phyloP scores from a whole-genome alignment of 2,329 filamentous ascomycete species.

The Beauveria sp. region DNA sequence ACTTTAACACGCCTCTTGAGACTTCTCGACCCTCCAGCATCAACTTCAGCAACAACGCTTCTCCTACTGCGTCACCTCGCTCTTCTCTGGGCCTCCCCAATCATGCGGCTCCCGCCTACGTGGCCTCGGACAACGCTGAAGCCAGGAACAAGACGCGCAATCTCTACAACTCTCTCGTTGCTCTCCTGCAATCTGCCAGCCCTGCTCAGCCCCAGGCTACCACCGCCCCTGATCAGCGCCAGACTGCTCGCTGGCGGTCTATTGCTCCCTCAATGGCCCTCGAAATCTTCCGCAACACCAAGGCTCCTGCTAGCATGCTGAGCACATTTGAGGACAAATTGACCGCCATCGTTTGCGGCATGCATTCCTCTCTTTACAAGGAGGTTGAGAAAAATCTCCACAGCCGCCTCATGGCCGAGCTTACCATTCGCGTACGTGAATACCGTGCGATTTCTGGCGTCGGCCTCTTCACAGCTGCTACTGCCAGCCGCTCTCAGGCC shows the following conservation, averaged over 20 bases:
- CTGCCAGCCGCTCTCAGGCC: slow-evolving; percentile 38
- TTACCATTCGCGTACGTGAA: slow-evolving; percentile 42
- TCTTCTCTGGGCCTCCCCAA: slow-evolving; percentile 33
- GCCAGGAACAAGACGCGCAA: slow-evolving; percentile 37
- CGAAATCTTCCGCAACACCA: slow-evolving; percentile 50
- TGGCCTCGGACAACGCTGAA: slow-evolving; percentile 30
- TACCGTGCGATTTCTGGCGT: slow-evolving; percentile 46
- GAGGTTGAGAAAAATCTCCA: slow-evolving; percentile 44
- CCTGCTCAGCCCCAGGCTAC: no score
- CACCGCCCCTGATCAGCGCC: slow-evolving; percentile 27
- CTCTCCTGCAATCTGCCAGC: slow-evolving; percentile 44
- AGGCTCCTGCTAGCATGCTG: slow-evolving; percentile 41
- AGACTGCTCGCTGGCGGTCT: slow-evolving; percentile 42
- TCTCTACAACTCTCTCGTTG: slow-evolving; percentile 46
- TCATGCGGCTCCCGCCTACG: slow-evolving; percentile 19
- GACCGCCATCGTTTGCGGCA: slow-evolving; percentile 34
- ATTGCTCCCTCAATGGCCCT: slow-evolving; percentile 47
- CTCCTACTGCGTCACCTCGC: slow-evolving; percentile 43
- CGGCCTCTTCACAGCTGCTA: slow-evolving; percentile 47
- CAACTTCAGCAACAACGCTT: slow-evolving; percentile 41
- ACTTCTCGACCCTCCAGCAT: slow-evolving; percentile 43
- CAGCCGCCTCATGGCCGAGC: slow-evolving; percentile 38
- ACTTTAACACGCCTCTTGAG: slow-evolving; percentile 39
- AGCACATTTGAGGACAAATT: slow-evolving; percentile 43
- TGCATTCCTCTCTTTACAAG: slow-evolving; percentile 36